phyloP scores from a whole-genome alignment of 352 stramenopile species.

The Aphanomyces astaci region DNA sequence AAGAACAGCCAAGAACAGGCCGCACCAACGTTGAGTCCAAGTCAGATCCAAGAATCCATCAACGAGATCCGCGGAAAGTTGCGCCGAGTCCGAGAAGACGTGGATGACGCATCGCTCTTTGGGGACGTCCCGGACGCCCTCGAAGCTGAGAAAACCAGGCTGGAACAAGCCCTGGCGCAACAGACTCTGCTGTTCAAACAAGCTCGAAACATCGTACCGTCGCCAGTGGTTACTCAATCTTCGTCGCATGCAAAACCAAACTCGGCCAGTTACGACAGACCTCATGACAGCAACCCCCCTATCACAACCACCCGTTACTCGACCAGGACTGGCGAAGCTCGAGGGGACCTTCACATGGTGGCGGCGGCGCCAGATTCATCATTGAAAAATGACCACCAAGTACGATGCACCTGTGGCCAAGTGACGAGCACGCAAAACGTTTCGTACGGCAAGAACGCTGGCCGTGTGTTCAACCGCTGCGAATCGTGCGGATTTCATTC shows the following conservation, averaged over 20 bases:
- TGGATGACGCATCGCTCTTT: constrained; percentile 74
- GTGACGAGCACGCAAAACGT: constrained; percentile 46
- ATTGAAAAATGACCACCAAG: background rate
- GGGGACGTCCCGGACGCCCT: constrained; percentile 56
- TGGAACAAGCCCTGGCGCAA: constrained; percentile 48
- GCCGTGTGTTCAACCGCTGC: constrained; percentile 62
- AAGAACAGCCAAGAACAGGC: constrained; percentile 10
- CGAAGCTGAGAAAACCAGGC: constrained; percentile 32
- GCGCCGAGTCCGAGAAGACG: constrained; percentile 62
- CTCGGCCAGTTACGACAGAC: background rate
- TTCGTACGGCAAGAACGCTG: constrained; percentile 57
- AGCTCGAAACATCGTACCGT: background rate
- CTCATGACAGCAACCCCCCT: background rate
- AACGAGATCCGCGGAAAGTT: constrained; percentile 54
- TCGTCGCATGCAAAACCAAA: background rate
- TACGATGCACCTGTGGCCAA: constrained; percentile 53
- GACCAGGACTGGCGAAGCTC: too few relatives aligned
- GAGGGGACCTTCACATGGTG: too few relatives aligned
- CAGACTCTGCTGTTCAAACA: constrained; percentile 14
- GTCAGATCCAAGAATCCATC: constrained; percentile 43
- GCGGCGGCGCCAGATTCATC: too few relatives aligned
- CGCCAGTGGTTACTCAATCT: background rate
- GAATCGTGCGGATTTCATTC: constrained; percentile 67
- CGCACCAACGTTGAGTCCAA: background rate
- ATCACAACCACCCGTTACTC: too few relatives aligned